Evolutionary conservation across 352 stramenopile genomes (phyloP), one percentile per base, ranked within the genome.

Genomic region (Phytophthora capsici): DNA sequence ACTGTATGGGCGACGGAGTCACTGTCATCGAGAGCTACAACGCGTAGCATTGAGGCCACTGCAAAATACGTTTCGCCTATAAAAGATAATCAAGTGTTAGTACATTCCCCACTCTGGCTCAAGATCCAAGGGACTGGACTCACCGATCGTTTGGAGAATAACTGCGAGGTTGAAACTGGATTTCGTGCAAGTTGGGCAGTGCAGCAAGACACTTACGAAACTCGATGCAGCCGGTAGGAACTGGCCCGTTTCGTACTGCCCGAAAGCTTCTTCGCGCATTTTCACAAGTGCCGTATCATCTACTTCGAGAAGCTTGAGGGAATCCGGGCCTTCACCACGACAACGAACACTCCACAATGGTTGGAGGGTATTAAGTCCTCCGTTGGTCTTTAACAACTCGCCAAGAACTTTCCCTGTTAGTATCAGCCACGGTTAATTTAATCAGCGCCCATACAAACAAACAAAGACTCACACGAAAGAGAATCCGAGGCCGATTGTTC

Each of bases 1-100:
- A 94, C 80, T 13, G 82, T 92, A 43, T 94, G 86, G 4, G 86
- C 84, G n/a, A 91, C 84, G 0, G 80, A 86, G 59, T 94, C 86
- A 47, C 76, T 79, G 52, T 91, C 83, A 26, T 89, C 77, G 6
- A 75, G 51, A 4, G 69, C 61, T 17, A 94, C 78, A n/a, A 91
- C 86, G n/a, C 80, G 75, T 23, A 93, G 63, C 78, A 91, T 93
- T 57, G 73, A 76, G 19, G 69, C 57, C 41, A 90, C 73, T 8
- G 84, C 82, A 44, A 94, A 89, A 47, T 87, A 88, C 16, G 75
- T 84, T 53, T 91, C 83, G 10, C 83, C 82, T 88, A 36, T 9
- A 58, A 9, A 47, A 60, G 40, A 16, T 7, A 10, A 47, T 7
- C 19, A 47, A 26, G 6, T 10, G 10, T 46, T 5, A 46, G 17